Evolutionary conservation across 257 asterid genomes (phyloP), one percentile per base, ranked within the genome.

Genomic region (Primulina eburnea): DNA sequence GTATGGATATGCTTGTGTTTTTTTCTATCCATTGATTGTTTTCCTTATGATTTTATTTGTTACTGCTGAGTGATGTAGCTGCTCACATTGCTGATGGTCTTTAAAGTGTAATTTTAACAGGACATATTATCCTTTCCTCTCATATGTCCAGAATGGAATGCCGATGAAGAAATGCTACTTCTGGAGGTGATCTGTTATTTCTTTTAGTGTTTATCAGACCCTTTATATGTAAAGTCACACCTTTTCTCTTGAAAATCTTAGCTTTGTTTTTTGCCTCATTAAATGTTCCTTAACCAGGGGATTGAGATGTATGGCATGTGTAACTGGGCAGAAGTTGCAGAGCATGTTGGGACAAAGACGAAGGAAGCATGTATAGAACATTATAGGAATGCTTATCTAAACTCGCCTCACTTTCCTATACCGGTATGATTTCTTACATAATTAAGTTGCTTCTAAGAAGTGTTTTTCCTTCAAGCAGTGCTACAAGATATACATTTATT

Each of bases 241-340:
- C 40, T 17, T 43, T 28, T 60, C 34, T 47, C 37, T 53, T 63
- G 11, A 26, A 55, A 38, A 33, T 71, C 24, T 58, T 55, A 16
- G 61, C 59, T 34, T 53, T 47, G 62, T 75, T 58, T 21, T 69
- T 55, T 75, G 66, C 55, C 61, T 74, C 68, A 62, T 59, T 64
- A 58, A 69, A 71, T 76, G 60, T 71, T 53, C 62, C 33, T 12
- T 69, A 24, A 56, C 20, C 76, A 90, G 95, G 97, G 95, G 70
- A 72, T 88, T 78, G 97, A 90, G 79, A 90, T 88, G 95, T 90
- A 90, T 77, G 97, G 97, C 74, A 86, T 90, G 87, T 92, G 95
- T 66, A 90, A 90, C 78, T 88, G 97, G 94, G 90, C 90, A 4
- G 95, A 90, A 83, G 89, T 90, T 75, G 90, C 95, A 14, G 97